These are phyloP conservation scores for Debaryomyces psychrophilus DNA, from an alignment of 1,139 yeast genomes.

Conservation along the genomic window DNA sequence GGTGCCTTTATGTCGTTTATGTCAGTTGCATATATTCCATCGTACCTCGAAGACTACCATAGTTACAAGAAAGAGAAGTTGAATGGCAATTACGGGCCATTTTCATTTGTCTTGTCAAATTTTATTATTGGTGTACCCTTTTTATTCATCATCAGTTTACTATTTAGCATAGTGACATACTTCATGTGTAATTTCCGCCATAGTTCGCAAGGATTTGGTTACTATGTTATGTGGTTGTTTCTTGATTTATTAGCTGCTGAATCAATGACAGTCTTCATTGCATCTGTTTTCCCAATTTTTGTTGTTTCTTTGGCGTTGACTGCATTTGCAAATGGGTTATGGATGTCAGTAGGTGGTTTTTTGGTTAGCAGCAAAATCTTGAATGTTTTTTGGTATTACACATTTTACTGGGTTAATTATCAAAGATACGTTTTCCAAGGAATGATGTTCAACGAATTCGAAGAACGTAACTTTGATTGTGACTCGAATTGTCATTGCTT, in stretches of 20 bases:
- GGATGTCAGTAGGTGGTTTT: constrained; percentile 50
- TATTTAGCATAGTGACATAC: constrained; percentile 38
- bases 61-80: constrained; percentile 33
- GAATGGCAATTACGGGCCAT: constrained; percentile 43
- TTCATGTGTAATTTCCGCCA: constrained; percentile 35
- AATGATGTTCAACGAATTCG: constrained; percentile 46
- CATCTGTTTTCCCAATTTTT: constrained; percentile 38
- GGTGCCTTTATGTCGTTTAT: constrained; percentile 49
- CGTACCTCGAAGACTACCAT: constrained; percentile 38
- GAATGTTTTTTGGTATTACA: constrained; percentile 42
- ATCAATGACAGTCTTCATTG: constrained; percentile 38
- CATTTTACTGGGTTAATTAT: constrained; percentile 44
- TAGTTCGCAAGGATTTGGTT: constrained; percentile 33
- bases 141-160: constrained; percentile 32
- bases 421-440: constrained; percentile 47
- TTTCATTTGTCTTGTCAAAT: constrained; percentile 36
- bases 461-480: constrained; percentile 31
- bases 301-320: constrained; percentile 43
- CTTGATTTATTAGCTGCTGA: constrained; percentile 45
- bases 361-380: constrained; percentile 35
- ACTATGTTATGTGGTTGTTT: constrained; percentile 40
- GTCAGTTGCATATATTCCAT: constrained; percentile 48
- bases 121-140: constrained; percentile 42
- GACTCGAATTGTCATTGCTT: constrained; percentile 36
- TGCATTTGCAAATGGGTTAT: constrained; percentile 45